Conservation (phyloP, 805 yeast genomes). For the Saccharomycopsis olivae region DNA sequence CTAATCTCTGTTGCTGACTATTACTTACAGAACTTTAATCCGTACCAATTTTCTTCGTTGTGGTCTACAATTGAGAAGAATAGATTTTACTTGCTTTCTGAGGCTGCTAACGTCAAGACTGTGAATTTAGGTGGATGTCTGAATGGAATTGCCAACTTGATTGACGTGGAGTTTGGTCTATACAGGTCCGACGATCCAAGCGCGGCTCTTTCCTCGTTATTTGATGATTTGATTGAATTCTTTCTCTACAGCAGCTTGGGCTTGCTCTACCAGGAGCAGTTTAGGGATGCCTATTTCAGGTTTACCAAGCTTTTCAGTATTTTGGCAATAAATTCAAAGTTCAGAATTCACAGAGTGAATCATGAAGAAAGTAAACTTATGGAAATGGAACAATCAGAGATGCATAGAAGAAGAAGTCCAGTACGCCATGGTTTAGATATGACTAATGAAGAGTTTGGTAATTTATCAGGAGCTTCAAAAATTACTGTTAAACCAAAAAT, state of each 20-base stretch:
- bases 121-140: not conserved
- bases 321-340: slow-evolving; percentile 9
- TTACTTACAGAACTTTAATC: not conserved
- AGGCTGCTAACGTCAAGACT: not conserved
- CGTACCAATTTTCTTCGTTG: not conserved
- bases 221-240: slow-evolving; percentile 14
- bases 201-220: not conserved
- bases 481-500: no score
- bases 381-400: no score
- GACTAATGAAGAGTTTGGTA: no score
- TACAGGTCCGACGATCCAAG: not conserved
- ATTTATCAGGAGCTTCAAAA: no score
- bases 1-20: not conserved
- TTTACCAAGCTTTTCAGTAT: slow-evolving; percentile 9
- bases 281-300: slow-evolving; percentile 1
- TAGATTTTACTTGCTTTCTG: not conserved
- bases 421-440: no score
- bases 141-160: slow-evolving; percentile 1
- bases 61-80: not conserved
- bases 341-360: not conserved
- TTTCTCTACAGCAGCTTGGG: slow-evolving; percentile 6
- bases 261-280: not conserved
- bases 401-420: no score
- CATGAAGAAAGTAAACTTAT: not conserved
- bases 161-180: not conserved